Percentiles rank a stretch among this genome's conserved stretches.
Conservation (phyloP, 352 stramenopile genomes). For the Globisporangium yorkense region DNA sequence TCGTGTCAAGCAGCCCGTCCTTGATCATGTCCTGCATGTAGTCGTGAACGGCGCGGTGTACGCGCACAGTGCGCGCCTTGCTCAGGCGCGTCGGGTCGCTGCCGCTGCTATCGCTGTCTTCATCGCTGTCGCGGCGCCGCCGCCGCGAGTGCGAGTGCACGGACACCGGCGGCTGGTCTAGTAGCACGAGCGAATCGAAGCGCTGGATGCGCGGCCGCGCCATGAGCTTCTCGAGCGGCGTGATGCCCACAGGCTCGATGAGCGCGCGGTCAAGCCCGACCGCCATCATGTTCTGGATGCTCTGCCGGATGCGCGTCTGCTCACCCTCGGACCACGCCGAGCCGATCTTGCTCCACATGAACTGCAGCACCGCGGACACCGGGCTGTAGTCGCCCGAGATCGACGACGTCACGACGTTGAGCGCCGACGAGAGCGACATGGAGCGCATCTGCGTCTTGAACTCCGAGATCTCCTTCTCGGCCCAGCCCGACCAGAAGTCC, state of each 20-base stretch:
- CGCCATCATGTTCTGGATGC: slow-evolving; percentile 84
- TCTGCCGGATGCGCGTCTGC: slow-evolving; percentile 79
- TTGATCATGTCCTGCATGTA: slow-evolving; percentile 87
- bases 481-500: slow-evolving; percentile 85
- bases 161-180: slow-evolving; percentile 40
- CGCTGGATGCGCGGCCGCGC: slow-evolving; percentile 44
- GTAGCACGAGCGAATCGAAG: slow-evolving; percentile 64
- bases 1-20: slow-evolving; percentile 63
- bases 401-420: slow-evolving; percentile 77
- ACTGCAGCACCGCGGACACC: slow-evolving; percentile 66
- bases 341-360: slow-evolving; percentile 81
- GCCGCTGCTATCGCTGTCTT: slow-evolving; percentile 39
- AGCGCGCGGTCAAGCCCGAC: slow-evolving; percentile 72
- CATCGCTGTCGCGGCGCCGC: slow-evolving; percentile 37
- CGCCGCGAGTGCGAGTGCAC: slow-evolving; percentile 54
- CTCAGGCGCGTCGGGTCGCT: slow-evolving; percentile 52
- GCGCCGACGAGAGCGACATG: slow-evolving; percentile 61
- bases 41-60: slow-evolving; percentile 73
- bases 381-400: slow-evolving; percentile 74
- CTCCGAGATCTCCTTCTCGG: slow-evolving; percentile 73
- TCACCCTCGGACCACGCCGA: slow-evolving; percentile 79
- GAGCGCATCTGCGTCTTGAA: slow-evolving; percentile 79
- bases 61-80: slow-evolving; percentile 52
- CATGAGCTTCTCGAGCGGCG: slow-evolving; percentile 76
- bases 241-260: slow-evolving; percentile 52